Evolutionary conservation across 129 eudicot species (phyloP), one percentile per base, ranked within the genome.

Genomic region (Sambucus nigra): DNA sequence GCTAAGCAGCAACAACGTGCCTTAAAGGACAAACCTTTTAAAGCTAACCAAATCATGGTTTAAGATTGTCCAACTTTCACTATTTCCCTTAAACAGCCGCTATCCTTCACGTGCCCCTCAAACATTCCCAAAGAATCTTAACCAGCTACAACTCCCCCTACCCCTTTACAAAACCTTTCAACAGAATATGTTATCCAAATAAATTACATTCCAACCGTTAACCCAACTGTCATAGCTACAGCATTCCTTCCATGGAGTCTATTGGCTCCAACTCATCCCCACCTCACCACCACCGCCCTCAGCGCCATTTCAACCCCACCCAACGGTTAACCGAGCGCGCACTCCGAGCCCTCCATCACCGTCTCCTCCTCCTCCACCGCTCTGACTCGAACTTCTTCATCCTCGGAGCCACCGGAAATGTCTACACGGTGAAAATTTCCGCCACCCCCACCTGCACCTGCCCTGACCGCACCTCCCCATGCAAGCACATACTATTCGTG

Each of bases 371-470:
- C 68, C 83, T 89, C 66, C 93, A 89, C 85, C 93, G 88, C 52
- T 53, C 79, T 11, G 79, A 72, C 59, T 59, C 93, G 57, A 69
- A 42, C 23, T 89, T 89, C 77, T 82, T 69, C 55, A 26, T 89
- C 31, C 47, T 89, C n/a, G 98, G 98, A 5, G 83, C 98, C 16
- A 84, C 98, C 18, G 93, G 86, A 8, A 89, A 89, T 53, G 98
- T 89, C 51, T 89, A 89, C 80, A 78, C 84, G 1, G 89, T 89
- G 14, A 79, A 40, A 71, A 25, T 89, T 51, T 78, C 95, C 58
- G 18, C 77, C 61, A 60, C 74, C 7, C 85, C 85, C 0, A 56
- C 94, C 0, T 89, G 98, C 72, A 61, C 88, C 0, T 89, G 98
- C 65, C 98, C 95, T 22, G 98, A 89, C 65, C 86, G 79, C 7